Base-by-base conservation (phyloP, 805 yeast genomes). In the Starmerella cellae region DNA sequence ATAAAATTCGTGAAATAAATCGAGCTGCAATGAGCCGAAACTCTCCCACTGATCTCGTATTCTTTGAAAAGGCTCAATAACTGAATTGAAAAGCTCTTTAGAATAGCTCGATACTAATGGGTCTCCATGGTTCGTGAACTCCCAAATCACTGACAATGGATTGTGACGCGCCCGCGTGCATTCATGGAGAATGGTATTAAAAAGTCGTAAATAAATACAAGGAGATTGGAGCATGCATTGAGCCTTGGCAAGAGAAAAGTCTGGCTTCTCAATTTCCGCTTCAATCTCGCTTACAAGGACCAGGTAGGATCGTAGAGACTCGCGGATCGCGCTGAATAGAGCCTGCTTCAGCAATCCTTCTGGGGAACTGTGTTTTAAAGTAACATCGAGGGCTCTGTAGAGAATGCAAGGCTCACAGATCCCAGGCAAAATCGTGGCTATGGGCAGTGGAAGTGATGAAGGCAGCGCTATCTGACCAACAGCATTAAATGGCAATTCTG, bases 401-500 rank as follows among this genome's bases (percentile, higher is more conserved):
- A 84, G 60, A 27, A 85, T 60, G 0, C 82, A 88, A 1, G 84
- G 79, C 57, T 85, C 95, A 32, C 79, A 62, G 1, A 81, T 60
- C 22, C 67, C 58, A 43, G 69, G 73, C 26, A 82, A 57, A 22
- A 75, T 52, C 0, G 76, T 75, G 35, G 77, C 67, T 20, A 71
- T 64, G 5, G 84, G 71, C 46, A 69, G 70, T 21, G 76, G 71
- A 14, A 79, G 58, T 34, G 14, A 30, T 2, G 35, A 19, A 13
- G 49, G 45, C 20, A 48, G 23, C 16, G 38, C 31, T 1, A 44
- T 38, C 14, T 27, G 41, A 5, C 38, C 46, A 1, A 8, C 21
- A 9, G 23, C 27, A 19, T 35, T 26, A 36, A 42, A 47, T 4
- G 43, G 36, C 17, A 47, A 23, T 13, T 17, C 33, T 11, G 39